Base-by-base conservation (phyloP, 2,329 filamentous ascomycete species). In the Chaetomium strumarium region DNA sequence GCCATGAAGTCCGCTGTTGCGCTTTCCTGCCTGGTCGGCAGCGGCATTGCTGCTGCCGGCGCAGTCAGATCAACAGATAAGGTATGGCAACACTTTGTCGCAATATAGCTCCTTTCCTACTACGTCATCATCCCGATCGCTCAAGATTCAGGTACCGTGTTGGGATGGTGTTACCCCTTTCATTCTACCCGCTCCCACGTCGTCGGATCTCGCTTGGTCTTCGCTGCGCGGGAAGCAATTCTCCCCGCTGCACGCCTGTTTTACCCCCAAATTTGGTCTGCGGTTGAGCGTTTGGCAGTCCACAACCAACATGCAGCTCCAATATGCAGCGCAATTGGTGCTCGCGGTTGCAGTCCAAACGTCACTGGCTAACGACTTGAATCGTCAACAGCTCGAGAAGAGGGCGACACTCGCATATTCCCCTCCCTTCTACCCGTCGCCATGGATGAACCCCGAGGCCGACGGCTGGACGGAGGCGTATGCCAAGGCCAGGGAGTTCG, bases 391-490 rank as follows among this genome's bases (percentile, higher is more conserved):
- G 62, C 50, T 64, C 30, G 29, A 58, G 20, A 59, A 60, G 56
- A 59, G 57, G 46, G 49, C 24, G 24, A 7, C 31, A 12, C 66
- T 72, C 13, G 70, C 72, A 4, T 58, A 62, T 30, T 80, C 77
- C 3, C 70, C 70, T 12, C 87, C 89, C 2, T 80, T 79, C 64
- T 96, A 96, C 64, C 90, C 90, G 1, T 91, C 88, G 29, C 90
- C 90, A 73, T 95, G 90, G 89, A 85, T 86, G 72, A 80, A 87
- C 57, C 85, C 88, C 16, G 68, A 80, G 6, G 87, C 86, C 11
- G 73, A 79, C 41, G 80, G 78, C 56, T 96, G 90, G 90, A 77
- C 80, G 49, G 79, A 82, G 7, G 89, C 90, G 37, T 91, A 95
- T 61, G 72, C 71, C 17, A 84, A 86, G 68, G 91, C 91, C 1